Evolutionary conservation across 2,329 filamentous ascomycete species (phyloP), one percentile per base, ranked within the genome.

Genomic region (Neobulgaria alba): DNA sequence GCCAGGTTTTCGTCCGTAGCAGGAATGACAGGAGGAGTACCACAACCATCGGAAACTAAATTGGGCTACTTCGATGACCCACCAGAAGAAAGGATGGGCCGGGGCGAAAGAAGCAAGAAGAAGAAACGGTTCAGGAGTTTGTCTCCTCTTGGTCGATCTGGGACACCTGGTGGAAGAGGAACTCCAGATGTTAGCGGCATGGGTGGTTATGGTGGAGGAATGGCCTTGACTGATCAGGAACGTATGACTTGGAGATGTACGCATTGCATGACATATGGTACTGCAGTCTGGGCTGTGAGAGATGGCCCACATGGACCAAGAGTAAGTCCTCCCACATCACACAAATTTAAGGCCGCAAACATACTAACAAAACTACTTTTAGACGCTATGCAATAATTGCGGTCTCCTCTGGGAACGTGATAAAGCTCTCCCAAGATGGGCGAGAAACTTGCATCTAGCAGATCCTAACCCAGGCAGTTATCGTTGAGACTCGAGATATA

Each of bases 81-180:
- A 31, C 38, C 53, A 29, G 76, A 95, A 57, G 87, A 93, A 57
- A 76, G 85, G 3, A 89, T 95, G 79, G 90, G 90, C 16, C 74
- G 90, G 40, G 90, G 90, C 17, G 90, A 95, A 64, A 71, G 90
- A 33, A 92, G 84, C 54, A 96, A 95, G 73, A 94, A 94, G 72
- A 95, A 95, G 76, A 76, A 85, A 50, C 75, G 89, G 18, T 94
- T 95, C 67, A 77, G 89, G 52, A 94, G 88, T 62, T 63, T 95
- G 47, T 93, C 87, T 57, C 90, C 92, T 0, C 65, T 79, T 15
- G 84, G 75, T n/a, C 73, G 80, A 48, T 68, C 73, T 23, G 73
- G 73, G 12, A 85, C 82, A 4, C 80, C 78, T 2, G 79, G 77
- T 42, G 80, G 75, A 5, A 70, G 89, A 42, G 85, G 84, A 9